Percentiles rank a stretch among this genome's conserved stretches.
Conservation (phyloP, 371 early-diverging fungal genomes). For the Rhizopus delemar region DNA sequence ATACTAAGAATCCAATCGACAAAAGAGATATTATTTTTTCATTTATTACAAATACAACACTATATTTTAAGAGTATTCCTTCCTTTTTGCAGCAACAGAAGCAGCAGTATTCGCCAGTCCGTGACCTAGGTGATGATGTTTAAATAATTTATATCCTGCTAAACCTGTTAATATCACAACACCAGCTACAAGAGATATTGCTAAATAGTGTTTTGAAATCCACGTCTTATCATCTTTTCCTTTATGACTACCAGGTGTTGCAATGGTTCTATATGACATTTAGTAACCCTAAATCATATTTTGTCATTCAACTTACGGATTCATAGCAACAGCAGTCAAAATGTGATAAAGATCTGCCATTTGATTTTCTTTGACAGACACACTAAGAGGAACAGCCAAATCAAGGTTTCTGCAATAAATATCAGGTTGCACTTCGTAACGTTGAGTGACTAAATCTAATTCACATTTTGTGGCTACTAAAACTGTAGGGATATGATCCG, state of each 20-base stretch:
- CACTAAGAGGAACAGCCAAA: conserved; percentile 82
- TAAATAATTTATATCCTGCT: conserved; percentile 45
- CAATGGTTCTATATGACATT: conserved; percentile 32
- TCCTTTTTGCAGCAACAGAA: too few relatives aligned
- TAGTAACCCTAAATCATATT: too few relatives aligned
- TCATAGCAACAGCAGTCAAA: conserved; percentile 83
- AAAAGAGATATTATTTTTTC: too few relatives aligned
- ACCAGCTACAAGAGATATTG: conserved; percentile 42
- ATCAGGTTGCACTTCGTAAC: conserved; percentile 81
- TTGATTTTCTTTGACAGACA: conserved; percentile 83
- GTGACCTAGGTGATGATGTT: conserved; percentile 27
- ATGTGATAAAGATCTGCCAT: conserved; percentile 88
- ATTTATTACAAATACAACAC: too few relatives aligned
- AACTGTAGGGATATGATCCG: conserved; percentile 83
- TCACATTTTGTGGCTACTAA: conserved; percentile 95
- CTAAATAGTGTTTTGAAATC: conserved; percentile 39
- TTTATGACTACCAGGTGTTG: conserved; percentile 46
- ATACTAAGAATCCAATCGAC: too few relatives aligned
- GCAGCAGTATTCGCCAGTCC: too few relatives aligned
- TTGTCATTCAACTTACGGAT: conserved; percentile 58
- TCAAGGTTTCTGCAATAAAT: conserved; percentile 87
- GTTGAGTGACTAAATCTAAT: conserved; percentile 80
- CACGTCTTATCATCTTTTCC: conserved; percentile 44
- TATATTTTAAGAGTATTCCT: too few relatives aligned
- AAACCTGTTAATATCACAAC: conserved; percentile 44